Base-by-base conservation (phyloP, 139 green algal genomes). In the Coelastrella sp. region DNA sequence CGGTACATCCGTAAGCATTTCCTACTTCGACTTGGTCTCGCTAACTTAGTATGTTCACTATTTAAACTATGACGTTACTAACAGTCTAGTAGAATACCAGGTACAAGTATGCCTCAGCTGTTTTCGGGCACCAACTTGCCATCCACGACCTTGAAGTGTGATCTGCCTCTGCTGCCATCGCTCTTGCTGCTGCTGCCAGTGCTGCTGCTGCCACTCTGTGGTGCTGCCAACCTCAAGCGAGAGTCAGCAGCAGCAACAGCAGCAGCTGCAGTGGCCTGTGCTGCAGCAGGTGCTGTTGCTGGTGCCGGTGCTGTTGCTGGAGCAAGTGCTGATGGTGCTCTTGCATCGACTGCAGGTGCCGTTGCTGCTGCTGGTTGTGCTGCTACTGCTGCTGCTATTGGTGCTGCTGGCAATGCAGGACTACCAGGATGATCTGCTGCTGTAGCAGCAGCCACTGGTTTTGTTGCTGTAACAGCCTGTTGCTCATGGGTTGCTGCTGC, bases 361-460 rank as follows among this genome's bases (percentile, higher is more conserved):
- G n/a, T n/a, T n/a, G n/a, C 73, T 80, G 73, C 73, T 80, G 73
- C 73, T 80, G 73, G 2, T 17, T 13, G 14, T 80, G 73, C 20
- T 60, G 47, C 76, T 82, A 22, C 76, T 82, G 76, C n/a, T 57
- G 20, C n/a, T 20, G 76, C 76, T 60, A 22, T 19, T 82, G 76
- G 76, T 60, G 76, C 22, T 82, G 76, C 22, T 60, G 76, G 10
- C 11, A 1, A 17, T 82, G 76, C 22, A 4, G 76, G 13, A 32
- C 10, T 80, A 11, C 8, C 8, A 80, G 73, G 8, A 47, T 7
- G 10, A 20, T n/a, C 76, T 23, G 76, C 11, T 19, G 32, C 47
- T 76, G 68, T 3, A 76, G 3, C 68, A 76, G 68, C 68, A 76
- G 68, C 16, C 22, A 16, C 6, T 76, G 68, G 8, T 75, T 20